Evolutionary conservation across 331 rosid species (phyloP), one percentile per base, ranked within the genome.

Genomic region (Cydonia oblonga): DNA sequence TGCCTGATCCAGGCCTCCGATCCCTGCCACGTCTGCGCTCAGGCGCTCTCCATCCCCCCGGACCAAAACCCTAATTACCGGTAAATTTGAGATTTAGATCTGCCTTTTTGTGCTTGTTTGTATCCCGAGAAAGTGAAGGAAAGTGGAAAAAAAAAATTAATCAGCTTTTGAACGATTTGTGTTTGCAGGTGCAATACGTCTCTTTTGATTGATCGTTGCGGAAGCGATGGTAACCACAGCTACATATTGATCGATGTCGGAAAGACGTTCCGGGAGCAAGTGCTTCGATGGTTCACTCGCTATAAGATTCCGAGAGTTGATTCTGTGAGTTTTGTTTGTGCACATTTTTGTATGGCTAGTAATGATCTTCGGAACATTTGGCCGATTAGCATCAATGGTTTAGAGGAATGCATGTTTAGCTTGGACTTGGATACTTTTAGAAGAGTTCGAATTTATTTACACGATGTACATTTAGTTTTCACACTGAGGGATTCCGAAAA

Each of bases 211-310:
- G 97, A 93, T 69, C 88, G 86, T 78, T 84, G 90, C 80, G 80
- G 20, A 77, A 77, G 80, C 54, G 79, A 84, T 71, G 95, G 82
- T 2, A 73, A 83, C 40, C 93, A 73, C 70, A 78, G 75, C 25
- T 91, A 89, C 72, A 72, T 91, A 53, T 72, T 89, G 79, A 91
- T 91, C 76, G 98, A 93, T 61, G 97, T 83, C 52, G 98, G 98
- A 42, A 91, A 88, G 88, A 84, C 98, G 0, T 89, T 89, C 78
- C 80, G 98, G 81, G 96, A 89, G 83, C 82, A 86, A 60, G 99
- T 89, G 23, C 91, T 91, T 25, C 74, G 96, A 73, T 95, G 96
- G 99, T 91, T 95, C 81, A 83, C 96, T 68, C 69, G 68, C 64
- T 83, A 88, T 78, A 83, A 80, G 85, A 85, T 95, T 81, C 87